Evolutionary conservation across 2,329 filamentous ascomycete genomes (phyloP).

Genomic region (Ceratocystis smalleyi): DNA sequence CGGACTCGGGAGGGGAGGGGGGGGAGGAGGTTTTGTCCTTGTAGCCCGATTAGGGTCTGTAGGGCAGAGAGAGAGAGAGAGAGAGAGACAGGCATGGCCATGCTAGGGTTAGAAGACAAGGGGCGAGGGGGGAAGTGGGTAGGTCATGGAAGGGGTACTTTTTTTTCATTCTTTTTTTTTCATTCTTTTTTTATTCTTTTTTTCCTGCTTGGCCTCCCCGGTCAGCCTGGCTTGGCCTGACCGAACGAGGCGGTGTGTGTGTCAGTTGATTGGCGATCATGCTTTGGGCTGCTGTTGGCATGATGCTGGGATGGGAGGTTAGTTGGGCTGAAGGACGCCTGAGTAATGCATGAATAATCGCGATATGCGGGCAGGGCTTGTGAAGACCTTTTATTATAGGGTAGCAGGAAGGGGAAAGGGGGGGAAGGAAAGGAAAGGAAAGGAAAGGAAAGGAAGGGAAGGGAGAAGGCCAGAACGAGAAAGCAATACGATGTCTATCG

Average conservation of each 20-base stretch:
- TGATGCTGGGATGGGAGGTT: background rate
- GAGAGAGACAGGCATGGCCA: background rate
- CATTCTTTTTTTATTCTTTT: background rate
- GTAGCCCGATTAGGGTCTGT: background rate
- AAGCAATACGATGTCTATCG: no score
- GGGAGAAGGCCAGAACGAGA: no score
- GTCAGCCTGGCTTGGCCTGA: no score
- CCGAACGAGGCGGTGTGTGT: background rate
- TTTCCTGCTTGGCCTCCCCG: background rate
- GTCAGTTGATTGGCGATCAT: background rate
- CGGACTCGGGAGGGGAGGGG: background rate
- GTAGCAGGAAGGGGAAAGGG: no score
- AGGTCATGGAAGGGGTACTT: background rate
- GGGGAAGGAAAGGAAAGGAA: no score
- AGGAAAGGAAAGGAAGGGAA: no score
- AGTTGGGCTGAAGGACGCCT: no score
- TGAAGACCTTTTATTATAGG: no score
- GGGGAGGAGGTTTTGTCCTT: background rate
- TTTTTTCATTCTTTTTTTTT: background rate
- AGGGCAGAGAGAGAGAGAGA: conserved; percentile 5
- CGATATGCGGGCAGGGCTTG: no score
- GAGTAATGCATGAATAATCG: no score
- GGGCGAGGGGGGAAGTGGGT: background rate
- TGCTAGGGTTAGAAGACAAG: background rate
- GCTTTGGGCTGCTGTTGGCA: background rate